A percentile compares a stretch with the other conserved stretches of the same genome.
Conservation (phyloP, 176 grass and related monocot genomes). For the Poa annua region DNA sequence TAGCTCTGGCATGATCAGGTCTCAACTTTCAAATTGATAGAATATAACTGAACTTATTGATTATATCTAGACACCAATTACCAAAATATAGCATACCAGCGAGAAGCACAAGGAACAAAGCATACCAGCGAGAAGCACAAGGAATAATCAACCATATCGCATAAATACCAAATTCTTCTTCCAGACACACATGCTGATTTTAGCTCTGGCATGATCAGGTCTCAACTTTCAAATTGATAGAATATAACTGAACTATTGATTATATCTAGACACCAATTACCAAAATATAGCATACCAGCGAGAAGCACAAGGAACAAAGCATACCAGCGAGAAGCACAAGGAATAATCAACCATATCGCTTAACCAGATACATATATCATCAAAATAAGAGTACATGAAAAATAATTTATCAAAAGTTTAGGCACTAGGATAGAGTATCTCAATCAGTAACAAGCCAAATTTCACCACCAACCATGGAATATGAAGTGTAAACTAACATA, state of each 20-base stretch:
- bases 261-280: conserved; percentile 8
- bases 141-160: background rate
- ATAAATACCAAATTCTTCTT: background rate
- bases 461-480: conserved; percentile 24
- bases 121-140: background rate
- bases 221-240: background rate
- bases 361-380: background rate
- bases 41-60: background rate
- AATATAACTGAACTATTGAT: background rate
- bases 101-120: background rate
- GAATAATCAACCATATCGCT: background rate
- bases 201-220: background rate
- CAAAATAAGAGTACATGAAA: background rate
- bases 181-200: background rate
- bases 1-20: background rate
- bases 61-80: conserved; percentile 7
- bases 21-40: background rate
- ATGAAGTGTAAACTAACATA: conserved; percentile 32
- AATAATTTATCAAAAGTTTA: background rate
- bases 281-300: background rate
- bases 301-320: background rate
- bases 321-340: background rate
- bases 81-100: background rate
- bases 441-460: conserved; percentile 14
- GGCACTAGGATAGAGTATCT: background rate